Evolutionary conservation across 129 eudicot species (phyloP).

Genomic region (Dittrichia graveolens): DNA sequence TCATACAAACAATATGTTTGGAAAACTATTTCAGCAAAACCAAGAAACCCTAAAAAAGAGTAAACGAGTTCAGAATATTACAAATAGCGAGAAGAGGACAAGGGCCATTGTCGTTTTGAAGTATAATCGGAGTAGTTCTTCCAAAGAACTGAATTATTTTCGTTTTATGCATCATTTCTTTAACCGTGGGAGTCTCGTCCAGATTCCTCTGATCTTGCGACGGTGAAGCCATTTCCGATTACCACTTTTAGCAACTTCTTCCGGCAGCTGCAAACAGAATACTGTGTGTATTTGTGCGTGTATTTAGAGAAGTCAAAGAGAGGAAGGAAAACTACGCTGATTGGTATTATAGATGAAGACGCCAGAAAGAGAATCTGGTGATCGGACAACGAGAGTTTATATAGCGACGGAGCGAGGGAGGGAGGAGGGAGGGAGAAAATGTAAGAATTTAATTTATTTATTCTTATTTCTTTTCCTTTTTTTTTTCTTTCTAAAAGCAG

Average conservation of each 20-base stretch:
- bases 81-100: constrained; percentile 98
- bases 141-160: constrained; percentile 74
- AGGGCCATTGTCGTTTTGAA: constrained; percentile 97
- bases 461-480: too few relatives aligned
- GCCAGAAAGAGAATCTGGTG: constrained; percentile 35
- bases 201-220: constrained; percentile 41
- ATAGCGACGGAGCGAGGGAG: constrained; percentile 18
- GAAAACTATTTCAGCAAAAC: neutral
- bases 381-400: constrained; percentile 32
- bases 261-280: neutral
- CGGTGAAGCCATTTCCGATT: constrained; percentile 42
- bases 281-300: constrained; percentile 26
- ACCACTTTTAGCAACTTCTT: constrained; percentile 9
- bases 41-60: constrained; percentile 41
- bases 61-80: constrained; percentile 31
- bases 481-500: too few relatives aligned
- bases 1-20: neutral
- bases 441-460: constrained; percentile 20
- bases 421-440: constrained; percentile 40
- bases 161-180: constrained; percentile 67
- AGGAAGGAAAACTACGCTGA: constrained; percentile 24
- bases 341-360: constrained; percentile 29
- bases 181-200: constrained; percentile 24
- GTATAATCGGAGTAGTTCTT: constrained; percentile 68
- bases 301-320: constrained; percentile 24